Evolutionary conservation across 768 basidiomycete genomes (phyloP), one percentile per base, ranked within the genome.

Genomic region (Russula sp.): DNA sequence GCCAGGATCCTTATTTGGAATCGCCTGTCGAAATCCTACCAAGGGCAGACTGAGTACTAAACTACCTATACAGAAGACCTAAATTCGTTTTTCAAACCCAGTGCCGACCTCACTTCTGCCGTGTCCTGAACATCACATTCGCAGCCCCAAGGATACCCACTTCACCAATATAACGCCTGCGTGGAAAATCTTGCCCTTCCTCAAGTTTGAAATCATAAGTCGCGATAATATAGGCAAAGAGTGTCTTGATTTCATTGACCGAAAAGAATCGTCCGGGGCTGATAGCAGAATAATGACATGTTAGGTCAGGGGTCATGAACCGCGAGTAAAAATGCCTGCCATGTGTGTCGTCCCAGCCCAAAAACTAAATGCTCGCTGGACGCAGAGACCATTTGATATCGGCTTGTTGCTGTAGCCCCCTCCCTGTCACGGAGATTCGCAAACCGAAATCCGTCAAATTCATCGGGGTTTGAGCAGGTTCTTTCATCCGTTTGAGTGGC

Each of bases 391-490:
- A 18, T 6, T 44, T 44, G 42, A 44, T 44, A 44, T 44, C 42
- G 18, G 7, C 42, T 44, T 14, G 34, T 2, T 3, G 7, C 6
- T 2, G 3, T 24, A 54, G 13, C 44, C 63, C 34, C 73, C 16
- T 72, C 71, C 18, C 63, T 59, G 32, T 71, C 71, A 20, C 64
- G 68, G 60, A 69, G 66, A n/a, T 73, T 61, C 22, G 73, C 63
- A 69, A 80, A 82, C 18, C 80, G 73, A 59, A 78, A 78, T 1
- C 79, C 74, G 30, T 79, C 73, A 49, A 81, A 81, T 51, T 32
- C 61, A 18, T 73, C 67, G 0, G 84, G 72, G 55, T 80, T 74
- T 22, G 72, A 63, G 66, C 83, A 86, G 24, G 74, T 69, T 16
- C 71, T 72, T 24, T 73, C 73, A 64, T 83, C 79, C 20, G 72